Evolutionary conservation across 2,329 filamentous ascomycete species (phyloP), one percentile per base, ranked within the genome.

Genomic region (Mariannaea elegans): DNA sequence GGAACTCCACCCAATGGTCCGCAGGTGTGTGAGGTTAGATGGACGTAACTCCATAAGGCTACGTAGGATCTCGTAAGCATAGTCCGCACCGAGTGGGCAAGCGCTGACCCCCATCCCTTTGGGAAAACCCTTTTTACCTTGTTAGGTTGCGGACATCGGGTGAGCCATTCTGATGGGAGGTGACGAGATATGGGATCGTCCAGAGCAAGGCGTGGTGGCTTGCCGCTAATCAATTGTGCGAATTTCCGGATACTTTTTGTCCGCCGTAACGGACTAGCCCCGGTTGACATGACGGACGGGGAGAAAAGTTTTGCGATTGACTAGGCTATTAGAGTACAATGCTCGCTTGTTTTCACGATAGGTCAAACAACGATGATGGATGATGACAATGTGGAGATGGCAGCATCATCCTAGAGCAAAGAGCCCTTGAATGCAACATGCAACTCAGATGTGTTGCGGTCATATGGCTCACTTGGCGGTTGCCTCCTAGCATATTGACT

Each of bases 1-100:
- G 61, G 66, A n/a, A 67, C 59, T 67, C 65, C 64, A 70, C 66
- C 13, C 27, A 45, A 21, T 63, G 61, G 66, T 70, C 67, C 68
- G 66, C 66, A 13, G 10, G 12, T 19, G 14, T 14, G 19, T 29
- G 12, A 44, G 41, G 7, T 19, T n/a, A 14, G 21, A 24, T n/a
- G 21, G 16, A 41, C 7, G 13, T 6, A 34, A 34, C 32, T 19
- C 60, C 50, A 56, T 55, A 55, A 38, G 16, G 47, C 57, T 44
- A 44, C 47, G 45, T 45, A 53, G 13, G 47, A 66, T 69, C 61
- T 69, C 61, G 66, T 70, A 65, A 70, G 68, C 68, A 46, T 49
- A 63, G 48, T 57, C 57, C 61, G 64, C 67, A 66, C 51, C 46
- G 31, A 56, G 46, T 41, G 49, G 58, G 51, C 60, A 70, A 68